Base-by-base conservation (phyloP, 192 early-diverging fungal genomes). In the Entomortierella chlamydospora region DNA sequence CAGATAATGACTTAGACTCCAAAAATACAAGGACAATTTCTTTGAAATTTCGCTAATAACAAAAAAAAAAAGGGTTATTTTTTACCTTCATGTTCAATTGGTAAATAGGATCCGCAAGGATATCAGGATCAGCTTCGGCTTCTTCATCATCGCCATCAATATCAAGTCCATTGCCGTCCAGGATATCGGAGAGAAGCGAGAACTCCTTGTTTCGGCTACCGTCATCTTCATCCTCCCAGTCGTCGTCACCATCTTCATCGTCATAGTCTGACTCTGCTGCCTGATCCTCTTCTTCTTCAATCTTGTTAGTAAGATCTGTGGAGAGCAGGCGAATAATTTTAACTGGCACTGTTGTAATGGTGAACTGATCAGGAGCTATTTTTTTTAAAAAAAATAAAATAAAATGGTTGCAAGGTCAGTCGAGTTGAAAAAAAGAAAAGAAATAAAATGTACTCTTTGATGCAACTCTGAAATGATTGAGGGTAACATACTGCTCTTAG, bases 261-360 rank as follows among this genome's bases (percentile, higher is more conserved):
- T 86, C 85, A n/a, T 82, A 83, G 25, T 82, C 84, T 8, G 73
- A 72, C 51, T 88, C 86, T 25, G 84, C 88, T 83, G 87, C 86
- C 56, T 72, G 82, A 51, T 83, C 61, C 28, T 82, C 86, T 49
- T 71, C 82, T 50, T 87, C 84, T 34, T 93, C 89, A 23, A 84
- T 69, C 55, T 93, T 89, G 80, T 90, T 89, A 29, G 91, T 87
- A 30, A 94, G 73, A 59, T 99, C 96, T n/a, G 85, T 87, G 20
- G 96, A 57, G 20, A 98, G 81, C 8, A 98, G 83, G 81, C 94
- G 95, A 57, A 97, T 77, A 15, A 95, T 95, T 83, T 97, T 98
- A 68, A 87, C 89, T 9, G 91, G 82, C 34, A 95, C 91, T 22
- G 94, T 91, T 23, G 96, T 87, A 28, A 83, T 82, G 4, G 90